Evolutionary conservation across 768 basidiomycete species (phyloP).

Genomic region (Coprinellus micaceus): DNA sequence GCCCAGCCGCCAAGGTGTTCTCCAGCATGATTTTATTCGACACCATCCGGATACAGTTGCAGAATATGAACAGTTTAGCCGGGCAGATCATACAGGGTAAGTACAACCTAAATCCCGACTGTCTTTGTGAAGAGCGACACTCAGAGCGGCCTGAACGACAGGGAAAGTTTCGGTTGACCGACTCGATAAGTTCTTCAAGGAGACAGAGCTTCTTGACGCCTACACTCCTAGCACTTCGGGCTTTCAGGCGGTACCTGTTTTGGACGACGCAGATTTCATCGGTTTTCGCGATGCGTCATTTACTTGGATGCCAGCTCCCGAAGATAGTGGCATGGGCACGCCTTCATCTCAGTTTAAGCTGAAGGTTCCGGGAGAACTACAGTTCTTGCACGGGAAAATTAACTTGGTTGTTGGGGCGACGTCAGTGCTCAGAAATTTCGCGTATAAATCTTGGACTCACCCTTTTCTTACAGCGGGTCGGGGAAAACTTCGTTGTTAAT

Average conservation of each 20-base stretch:
- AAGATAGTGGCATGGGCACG: slow-evolving; percentile 30
- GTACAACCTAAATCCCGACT: not conserved
- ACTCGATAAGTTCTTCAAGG: slow-evolving; percentile 29
- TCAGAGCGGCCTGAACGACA: slow-evolving; percentile 16
- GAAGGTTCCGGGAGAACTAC: slow-evolving; percentile 47
- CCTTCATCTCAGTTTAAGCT: slow-evolving; percentile 37
- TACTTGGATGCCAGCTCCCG: slow-evolving; percentile 44
- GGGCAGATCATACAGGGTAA: not conserved
- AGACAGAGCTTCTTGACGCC: slow-evolving; percentile 35
- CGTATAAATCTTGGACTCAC: not conserved
- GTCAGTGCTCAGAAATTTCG: slow-evolving; percentile 9
- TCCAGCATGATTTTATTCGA: slow-evolving; percentile 58
- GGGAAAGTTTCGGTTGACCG: slow-evolving; percentile 65
- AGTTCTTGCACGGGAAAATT: slow-evolving; percentile 49
- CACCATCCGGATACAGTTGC: slow-evolving; percentile 42
- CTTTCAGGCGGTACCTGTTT: slow-evolving; percentile 5
- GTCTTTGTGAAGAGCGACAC: not conserved
- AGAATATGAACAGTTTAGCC: not conserved
- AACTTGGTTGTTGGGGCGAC: slow-evolving; percentile 63
- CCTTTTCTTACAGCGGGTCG: slow-evolving; percentile 27
- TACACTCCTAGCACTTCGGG: not conserved
- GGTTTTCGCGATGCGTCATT: slow-evolving; percentile 55
- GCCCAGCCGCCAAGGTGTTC: slow-evolving; percentile 39
- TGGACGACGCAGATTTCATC: slow-evolving; percentile 27
- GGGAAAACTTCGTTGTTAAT: slow-evolving; percentile 63